Percentiles rank a stretch among this genome's conserved stretches.
Conservation (phyloP, 116 monocot genomes). For the Trichopus zeylanicus region DNA sequence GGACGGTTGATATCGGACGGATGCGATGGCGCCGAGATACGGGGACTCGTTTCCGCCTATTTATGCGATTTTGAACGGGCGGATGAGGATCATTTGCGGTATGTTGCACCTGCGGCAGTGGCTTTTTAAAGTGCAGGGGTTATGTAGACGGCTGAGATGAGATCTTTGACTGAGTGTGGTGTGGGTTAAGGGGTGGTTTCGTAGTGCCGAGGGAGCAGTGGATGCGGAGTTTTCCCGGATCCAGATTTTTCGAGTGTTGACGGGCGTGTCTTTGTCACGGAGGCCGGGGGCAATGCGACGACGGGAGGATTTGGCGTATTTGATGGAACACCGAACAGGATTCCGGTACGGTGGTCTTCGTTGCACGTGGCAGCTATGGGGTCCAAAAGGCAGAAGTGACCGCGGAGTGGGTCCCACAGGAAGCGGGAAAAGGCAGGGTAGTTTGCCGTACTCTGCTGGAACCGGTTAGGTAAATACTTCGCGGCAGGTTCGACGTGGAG, state of each 20-base stretch:
- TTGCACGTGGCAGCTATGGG: no score
- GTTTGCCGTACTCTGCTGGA: no score
- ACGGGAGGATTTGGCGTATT: no score
- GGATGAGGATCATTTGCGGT: neutral
- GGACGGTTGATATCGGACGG: neutral
- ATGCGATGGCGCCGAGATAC: neutral
- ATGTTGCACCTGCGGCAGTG: neutral
- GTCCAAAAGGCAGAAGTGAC: no score
- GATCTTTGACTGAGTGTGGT: neutral
- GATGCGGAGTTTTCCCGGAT: neutral
- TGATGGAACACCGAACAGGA: no score
- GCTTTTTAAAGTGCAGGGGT: neutral
- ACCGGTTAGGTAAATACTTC: no score
- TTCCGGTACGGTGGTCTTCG: no score
- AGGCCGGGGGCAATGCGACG: neutral
- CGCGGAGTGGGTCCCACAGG: no score
- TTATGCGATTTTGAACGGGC: neutral
- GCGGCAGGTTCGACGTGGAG: no score
- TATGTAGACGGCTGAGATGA: neutral
- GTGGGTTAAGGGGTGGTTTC: no score
- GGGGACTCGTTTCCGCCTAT: neutral
- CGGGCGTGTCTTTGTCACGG: neutral
- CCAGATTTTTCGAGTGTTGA: conserved; percentile 5
- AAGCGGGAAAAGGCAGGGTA: no score
- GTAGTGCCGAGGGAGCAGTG: neutral